Evolutionary conservation across 116 monocot species (phyloP).

Genomic region (Zostera marina): DNA sequence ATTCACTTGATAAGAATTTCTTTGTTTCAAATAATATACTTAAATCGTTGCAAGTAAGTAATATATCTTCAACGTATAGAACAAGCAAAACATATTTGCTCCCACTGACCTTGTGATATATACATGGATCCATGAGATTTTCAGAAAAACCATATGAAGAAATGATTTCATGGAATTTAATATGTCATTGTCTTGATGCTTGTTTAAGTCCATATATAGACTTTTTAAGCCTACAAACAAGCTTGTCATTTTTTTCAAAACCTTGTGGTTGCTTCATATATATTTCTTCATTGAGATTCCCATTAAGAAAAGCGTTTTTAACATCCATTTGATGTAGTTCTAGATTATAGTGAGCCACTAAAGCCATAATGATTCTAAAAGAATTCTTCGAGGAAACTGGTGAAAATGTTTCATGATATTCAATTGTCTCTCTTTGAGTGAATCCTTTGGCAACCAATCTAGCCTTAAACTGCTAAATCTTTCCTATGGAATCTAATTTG

Average conservation of each 20-base stretch:
- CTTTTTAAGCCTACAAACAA: background rate
- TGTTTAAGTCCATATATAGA: constrained; percentile 1
- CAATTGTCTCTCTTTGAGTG: background rate
- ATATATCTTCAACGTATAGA: background rate
- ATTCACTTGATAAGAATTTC: too few species aligned
- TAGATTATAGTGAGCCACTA: background rate
- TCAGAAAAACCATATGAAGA: background rate
- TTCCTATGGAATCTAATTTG: too few species aligned
- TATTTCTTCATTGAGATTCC: background rate
- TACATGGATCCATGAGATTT: background rate
- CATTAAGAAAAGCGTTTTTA: background rate
- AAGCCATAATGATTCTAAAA: background rate
- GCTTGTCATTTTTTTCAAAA: background rate
- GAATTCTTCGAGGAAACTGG: background rate
- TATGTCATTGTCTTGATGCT: background rate
- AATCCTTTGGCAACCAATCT: too few species aligned
- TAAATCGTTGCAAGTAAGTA: too few species aligned
- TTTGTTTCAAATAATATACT: too few species aligned
- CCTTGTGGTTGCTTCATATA: constrained; percentile 1
- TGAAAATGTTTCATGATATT: constrained; percentile 2
- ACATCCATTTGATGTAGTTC: background rate
- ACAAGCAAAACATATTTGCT: background rate
- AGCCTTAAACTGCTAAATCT: too few species aligned
- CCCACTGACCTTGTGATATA: background rate
- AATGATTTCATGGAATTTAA: background rate